Conservation (phyloP, 495 filamentous ascomycete genomes). For the Penicillium argentinense region DNA sequence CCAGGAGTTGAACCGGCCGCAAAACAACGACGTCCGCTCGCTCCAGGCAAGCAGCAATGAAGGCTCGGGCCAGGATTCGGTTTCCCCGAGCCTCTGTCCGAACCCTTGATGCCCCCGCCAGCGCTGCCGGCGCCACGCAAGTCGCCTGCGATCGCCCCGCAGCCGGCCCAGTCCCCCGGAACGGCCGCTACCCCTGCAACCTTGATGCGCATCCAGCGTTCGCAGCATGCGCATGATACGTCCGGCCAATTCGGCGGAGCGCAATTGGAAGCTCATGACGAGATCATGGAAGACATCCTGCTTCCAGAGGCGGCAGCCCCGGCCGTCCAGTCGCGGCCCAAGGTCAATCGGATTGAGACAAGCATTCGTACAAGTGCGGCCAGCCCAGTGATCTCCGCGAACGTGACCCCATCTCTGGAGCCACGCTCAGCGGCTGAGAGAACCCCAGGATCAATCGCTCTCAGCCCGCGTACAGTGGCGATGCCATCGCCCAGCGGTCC, state of each 20-base stretch:
- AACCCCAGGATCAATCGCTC: slow-evolving; percentile 28
- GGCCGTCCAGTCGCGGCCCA: slow-evolving; percentile 30
- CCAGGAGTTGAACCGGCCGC: slow-evolving; percentile 33
- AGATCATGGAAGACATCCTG: slow-evolving; percentile 65
- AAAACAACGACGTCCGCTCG: slow-evolving; percentile 35
- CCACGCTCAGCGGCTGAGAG: slow-evolving; percentile 26
- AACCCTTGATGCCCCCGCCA: slow-evolving; percentile 71
- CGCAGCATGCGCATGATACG: slow-evolving; percentile 29
- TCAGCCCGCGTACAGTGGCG: slow-evolving; percentile 36
- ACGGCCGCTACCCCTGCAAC: slow-evolving; percentile 77
- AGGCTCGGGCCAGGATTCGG: slow-evolving; percentile 65
- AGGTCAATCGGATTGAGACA: slow-evolving; percentile 47
- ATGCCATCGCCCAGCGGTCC: slow-evolving; percentile 49
- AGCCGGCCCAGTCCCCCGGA: slow-evolving; percentile 30
- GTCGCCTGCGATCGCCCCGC: slow-evolving; percentile 54
- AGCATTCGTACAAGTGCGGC: slow-evolving; percentile 25
- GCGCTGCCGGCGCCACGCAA: slow-evolving; percentile 53
- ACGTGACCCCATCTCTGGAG: slow-evolving; percentile 31
- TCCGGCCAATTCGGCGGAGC: slow-evolving; percentile 30
- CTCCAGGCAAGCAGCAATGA: slow-evolving; percentile 51
- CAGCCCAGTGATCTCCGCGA: slow-evolving; percentile 31
- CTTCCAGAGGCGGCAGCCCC: slow-evolving; percentile 62
- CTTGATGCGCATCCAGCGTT: slow-evolving; percentile 69
- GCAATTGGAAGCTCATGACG: slow-evolving; percentile 44
- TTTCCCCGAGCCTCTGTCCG: slow-evolving; percentile 71